Base-by-base conservation (phyloP, 345 rosid species). In the Aquilaria sinensis region DNA sequence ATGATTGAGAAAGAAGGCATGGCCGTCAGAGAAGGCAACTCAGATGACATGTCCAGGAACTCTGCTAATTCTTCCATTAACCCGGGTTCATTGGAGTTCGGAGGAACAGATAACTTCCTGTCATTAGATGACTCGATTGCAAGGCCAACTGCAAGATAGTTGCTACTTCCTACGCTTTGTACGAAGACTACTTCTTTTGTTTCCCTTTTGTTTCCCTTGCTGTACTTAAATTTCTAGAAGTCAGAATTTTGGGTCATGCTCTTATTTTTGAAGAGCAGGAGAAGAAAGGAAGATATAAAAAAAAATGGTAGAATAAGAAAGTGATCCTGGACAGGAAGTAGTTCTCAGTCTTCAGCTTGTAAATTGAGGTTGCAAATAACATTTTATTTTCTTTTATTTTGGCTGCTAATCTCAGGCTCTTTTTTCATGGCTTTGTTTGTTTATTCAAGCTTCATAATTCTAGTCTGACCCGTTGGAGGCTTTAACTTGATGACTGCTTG, bases 61-160 rank as follows among this genome's bases (percentile, higher is more conserved):
- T 94, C 97, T 1, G 74, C 65, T 15, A 94, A 79, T 66, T 90
- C 99, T 12, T 95, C 92, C 5, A 71, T 78, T 54, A 82, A 82
- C 70, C 48, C 75, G 71, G 81, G 85, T 53, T 68, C 78, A 45
- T 52, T 72, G 52, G 92, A 85, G 63, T 11, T 75, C 57, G 84
- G 68, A 6, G 95, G 83, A 62, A 54, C 81, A 3, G 91, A 82
- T 41, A 83, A 79, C 60, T 85, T 62, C 63, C 73, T 85, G 29
- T 73, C 85, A 4, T 67, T 88, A 4, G 93, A 84, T 47, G 97
- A 82, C 5, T 76, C 96, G 50, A 70, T 75, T 2, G 74, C 81
- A 31, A 80, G 63, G 63, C 99, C 99, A 53, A 76, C 81, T 41
- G 72, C 96, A 60, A 77, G 99, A 60, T 94, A 85, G 79, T 59